phyloP scores from a whole-genome alignment of 345 rosid species.

The Eutrema heterophyllum region DNA sequence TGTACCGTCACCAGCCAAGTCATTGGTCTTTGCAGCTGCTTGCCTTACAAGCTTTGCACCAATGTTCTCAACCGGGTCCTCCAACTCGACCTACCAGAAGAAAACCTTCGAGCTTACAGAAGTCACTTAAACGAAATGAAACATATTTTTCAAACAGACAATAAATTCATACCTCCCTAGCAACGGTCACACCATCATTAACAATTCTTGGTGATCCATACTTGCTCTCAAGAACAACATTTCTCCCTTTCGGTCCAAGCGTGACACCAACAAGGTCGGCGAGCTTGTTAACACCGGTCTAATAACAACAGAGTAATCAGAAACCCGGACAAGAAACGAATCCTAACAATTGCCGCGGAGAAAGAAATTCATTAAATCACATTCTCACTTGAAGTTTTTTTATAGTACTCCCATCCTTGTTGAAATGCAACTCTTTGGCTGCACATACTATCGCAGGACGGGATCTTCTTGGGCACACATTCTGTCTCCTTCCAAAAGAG shows the following conservation, averaged over 20 bases:
- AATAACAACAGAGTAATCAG: not conserved
- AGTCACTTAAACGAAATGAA: not conserved
- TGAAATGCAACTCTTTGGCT: conserved; percentile 92
- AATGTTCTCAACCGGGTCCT: conserved; percentile 96
- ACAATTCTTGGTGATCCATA: conserved; percentile 96
- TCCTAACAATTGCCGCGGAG: not conserved
- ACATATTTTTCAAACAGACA: not conserved
- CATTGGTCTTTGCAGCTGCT: conserved; percentile 97
- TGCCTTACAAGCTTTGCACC: conserved; percentile 97
- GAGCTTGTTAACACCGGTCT: conserved; percentile 97
- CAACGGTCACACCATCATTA: conserved; percentile 97
- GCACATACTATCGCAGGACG: conserved; percentile 57
- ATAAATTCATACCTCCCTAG: conserved; percentile 61
- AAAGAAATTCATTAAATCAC: not conserved
- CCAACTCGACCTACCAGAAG: conserved; percentile 74
- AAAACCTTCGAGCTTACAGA: not conserved
- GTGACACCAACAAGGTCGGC: conserved; percentile 97
- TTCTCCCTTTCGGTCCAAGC: conserved; percentile 96
- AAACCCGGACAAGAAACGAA: not conserved
- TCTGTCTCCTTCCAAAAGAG: conserved; percentile 52
- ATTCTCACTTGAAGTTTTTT: conserved; percentile 78
- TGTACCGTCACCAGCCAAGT: conserved; percentile 98
- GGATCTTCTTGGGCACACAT: conserved; percentile 40
- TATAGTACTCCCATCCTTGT: conserved; percentile 85
- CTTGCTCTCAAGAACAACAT: conserved; percentile 98